Base-by-base conservation (phyloP, 202 grass and related monocot species). In the Musa balbisiana region DNA sequence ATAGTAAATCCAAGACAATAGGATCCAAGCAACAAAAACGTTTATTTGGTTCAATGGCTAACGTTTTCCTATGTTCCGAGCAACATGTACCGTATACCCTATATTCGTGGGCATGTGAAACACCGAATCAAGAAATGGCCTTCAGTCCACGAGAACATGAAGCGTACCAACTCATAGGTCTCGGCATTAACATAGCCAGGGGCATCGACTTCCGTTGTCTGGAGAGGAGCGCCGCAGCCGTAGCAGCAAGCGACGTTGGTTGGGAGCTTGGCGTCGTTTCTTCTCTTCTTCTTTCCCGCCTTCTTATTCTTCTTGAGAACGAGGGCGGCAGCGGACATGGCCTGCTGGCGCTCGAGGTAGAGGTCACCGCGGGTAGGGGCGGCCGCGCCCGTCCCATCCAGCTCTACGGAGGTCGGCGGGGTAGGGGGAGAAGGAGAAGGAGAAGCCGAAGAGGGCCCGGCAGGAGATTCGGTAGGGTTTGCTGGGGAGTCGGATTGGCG, bases 141-240 rank as follows among this genome's bases (percentile, higher is more conserved):
- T 60, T 8, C 22, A 26, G n/a, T 19, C 9, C 9, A 51, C 50
- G 1, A 53, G 64, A 12, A 68, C 19, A 13, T 25, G 3, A 54
- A 72, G 55, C 21, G 25, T 85, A 92, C 93, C 88, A 97, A 78
- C 3, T 93, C 74, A 74, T 91, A 93, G 4, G 90, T 93, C 10
- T 74, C 83, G 25, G 77, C 62, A 17, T 93, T 69, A 59, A 98
- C 90, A 77, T 85, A 88, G 2, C 94, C 93, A 8, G 93, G 93
- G 21, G 90, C 88, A 23, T 52, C 90, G 9, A 54, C 73, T 81
- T 91, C 90, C 6, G 50, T 76, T 16, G 91, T 93, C 73, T 97
- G 90, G 63, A 97, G 88, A 56, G 88, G 86, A 29, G 90, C 90
- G 55, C 90, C 94, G 79, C 93, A 93, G 1, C 93, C 93, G 79